Percentiles rank a stretch among this genome's conserved stretches.
Conservation (phyloP, 768 basidiomycete genomes). For the Suillus hirtellus region DNA sequence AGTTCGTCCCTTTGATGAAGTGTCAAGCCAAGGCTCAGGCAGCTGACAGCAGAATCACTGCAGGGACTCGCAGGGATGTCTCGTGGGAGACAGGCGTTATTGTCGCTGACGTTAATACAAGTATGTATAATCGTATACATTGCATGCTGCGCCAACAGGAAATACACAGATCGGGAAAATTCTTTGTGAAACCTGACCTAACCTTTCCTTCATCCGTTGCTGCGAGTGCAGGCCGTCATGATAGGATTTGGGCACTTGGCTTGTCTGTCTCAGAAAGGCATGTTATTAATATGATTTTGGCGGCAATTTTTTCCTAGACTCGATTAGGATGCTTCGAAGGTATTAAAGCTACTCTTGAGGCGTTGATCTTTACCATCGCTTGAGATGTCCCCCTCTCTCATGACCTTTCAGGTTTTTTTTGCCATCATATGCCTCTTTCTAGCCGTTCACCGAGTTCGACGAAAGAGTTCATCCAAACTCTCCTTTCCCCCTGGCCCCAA, state of each 20-base stretch:
- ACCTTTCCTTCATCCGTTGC: not conserved
- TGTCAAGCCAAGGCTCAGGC: not conserved
- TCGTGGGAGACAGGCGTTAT: not conserved
- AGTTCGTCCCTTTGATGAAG: not conserved
- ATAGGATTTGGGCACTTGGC: not conserved
- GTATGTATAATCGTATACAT: not conserved
- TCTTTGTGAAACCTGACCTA: not conserved
- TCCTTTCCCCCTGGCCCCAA: conserved; percentile 32
- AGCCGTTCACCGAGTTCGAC: conserved; percentile 15
- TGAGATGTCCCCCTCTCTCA: conserved; percentile 9
- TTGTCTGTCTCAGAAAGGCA: not conserved
- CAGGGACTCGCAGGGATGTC: not conserved
- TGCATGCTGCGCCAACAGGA: not conserved
- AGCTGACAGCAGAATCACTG: not conserved
- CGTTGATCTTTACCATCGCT: not conserved
- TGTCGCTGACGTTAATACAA: not conserved
- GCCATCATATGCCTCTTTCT: conserved; percentile 15
- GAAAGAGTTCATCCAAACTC: conserved; percentile 9
- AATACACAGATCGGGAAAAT: conserved; percentile 2
- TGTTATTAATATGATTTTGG: not conserved
- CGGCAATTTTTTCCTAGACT: not conserved
- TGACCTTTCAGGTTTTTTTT: conserved; percentile 10
- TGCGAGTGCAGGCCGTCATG: not conserved
- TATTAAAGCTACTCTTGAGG: not conserved
- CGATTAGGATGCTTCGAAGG: not conserved